Conservation (phyloP, 192 early-diverging fungal genomes). For the Pilaira anomala region DNA sequence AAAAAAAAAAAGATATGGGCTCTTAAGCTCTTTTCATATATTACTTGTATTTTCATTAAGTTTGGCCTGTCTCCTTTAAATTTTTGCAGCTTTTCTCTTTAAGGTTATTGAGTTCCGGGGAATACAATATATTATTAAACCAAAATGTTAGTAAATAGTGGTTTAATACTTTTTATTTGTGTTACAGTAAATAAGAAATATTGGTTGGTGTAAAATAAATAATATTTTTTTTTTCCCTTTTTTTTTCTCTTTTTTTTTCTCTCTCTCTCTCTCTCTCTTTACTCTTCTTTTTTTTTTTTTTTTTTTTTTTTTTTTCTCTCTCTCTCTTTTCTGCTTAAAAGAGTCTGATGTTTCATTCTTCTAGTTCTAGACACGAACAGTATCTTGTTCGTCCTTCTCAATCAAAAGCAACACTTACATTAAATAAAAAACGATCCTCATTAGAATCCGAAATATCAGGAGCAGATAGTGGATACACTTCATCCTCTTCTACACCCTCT, state of each 20-base stretch:
- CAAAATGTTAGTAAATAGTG: no score
- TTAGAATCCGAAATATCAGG: conserved; percentile 23
- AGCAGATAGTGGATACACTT: conserved; percentile 33
- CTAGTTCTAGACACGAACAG: conserved; percentile 30
- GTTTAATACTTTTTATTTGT: no score
- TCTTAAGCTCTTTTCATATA: no score
- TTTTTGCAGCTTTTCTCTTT: no score
- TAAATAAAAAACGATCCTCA: conserved; percentile 17
- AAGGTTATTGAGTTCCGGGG: no score
- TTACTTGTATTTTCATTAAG: no score
- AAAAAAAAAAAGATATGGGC: no score
- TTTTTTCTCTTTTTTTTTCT: neutral
- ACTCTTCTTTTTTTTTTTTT: conserved; percentile 1
- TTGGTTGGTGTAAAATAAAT: conserved; percentile 11
- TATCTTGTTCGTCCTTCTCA: conserved; percentile 10
- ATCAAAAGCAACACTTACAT: neutral
- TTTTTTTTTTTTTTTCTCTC: conserved; percentile 9
- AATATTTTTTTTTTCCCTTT: neutral
- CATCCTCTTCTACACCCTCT: conserved; percentile 21
- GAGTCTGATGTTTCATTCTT: conserved; percentile 19
- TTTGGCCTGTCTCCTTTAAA: no score
- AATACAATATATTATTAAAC: no score
- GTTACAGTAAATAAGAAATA: neutral
- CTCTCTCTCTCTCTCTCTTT: neutral
- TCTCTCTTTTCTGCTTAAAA: neutral